Conservation (phyloP, 441 rosid genomes). For the Brassica hybrid region DNA sequence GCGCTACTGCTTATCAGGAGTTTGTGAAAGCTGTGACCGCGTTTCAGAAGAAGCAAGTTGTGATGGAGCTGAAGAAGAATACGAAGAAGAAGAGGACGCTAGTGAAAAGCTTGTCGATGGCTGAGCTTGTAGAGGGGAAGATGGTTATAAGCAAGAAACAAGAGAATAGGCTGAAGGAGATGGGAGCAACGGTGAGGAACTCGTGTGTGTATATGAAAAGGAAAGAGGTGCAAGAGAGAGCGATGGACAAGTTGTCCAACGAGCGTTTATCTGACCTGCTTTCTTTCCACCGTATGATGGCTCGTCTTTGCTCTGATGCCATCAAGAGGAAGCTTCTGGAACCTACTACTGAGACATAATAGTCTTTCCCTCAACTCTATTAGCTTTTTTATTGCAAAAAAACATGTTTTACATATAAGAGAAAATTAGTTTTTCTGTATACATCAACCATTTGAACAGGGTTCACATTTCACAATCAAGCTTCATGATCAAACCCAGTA, state of each 20-base stretch:
- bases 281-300: conserved; percentile 61
- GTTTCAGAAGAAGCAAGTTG: conserved; percentile 44
- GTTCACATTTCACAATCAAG: background rate
- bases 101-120: conserved; percentile 54
- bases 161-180: conserved; percentile 66
- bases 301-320: conserved; percentile 53
- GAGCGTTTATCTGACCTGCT: conserved; percentile 54
- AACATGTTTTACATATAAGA: conserved; percentile 16
- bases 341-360: background rate
- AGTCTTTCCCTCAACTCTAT: conserved; percentile 10
- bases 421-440: conserved; percentile 9
- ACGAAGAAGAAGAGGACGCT: conserved; percentile 48
- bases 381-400: conserved; percentile 34
- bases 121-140: conserved; percentile 45
- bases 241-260: conserved; percentile 52
- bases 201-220: conserved; percentile 49
- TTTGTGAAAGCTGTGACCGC: conserved; percentile 61
- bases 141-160: conserved; percentile 59
- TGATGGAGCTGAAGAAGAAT: conserved; percentile 50
- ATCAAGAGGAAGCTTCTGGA: conserved; percentile 60
- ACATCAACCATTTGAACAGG: background rate
- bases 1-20: conserved; percentile 67
- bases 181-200: conserved; percentile 70
- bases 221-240: conserved; percentile 54
- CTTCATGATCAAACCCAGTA: conserved; percentile 6